Evolutionary conservation across 805 yeast genomes (phyloP), one percentile per base, ranked within the genome.

Genomic region (Kodamaea lidongshanica): DNA sequence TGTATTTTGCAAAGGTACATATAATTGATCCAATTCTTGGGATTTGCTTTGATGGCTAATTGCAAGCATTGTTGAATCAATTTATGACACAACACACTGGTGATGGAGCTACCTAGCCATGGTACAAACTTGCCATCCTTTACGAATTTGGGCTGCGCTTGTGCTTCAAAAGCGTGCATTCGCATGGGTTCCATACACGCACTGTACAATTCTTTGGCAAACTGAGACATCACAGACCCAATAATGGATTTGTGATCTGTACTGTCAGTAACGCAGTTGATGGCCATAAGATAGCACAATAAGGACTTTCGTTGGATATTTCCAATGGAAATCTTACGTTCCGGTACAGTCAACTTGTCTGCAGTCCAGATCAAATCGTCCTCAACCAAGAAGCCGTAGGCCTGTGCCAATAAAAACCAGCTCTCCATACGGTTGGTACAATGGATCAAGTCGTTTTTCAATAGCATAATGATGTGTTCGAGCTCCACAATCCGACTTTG

Each of bases 351-450:
- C 20, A 86, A 56, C 45, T 82, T 82, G 44, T 88, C 96, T 0
- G 95, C 77, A 1, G 89, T 82, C 94, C 95, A 86, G n/a, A 84
- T 75, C 33, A 92, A 56, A 40, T 85, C 95, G 51, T 87, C 95
- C 41, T 89, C 96, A 0, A 81, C 94, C 23, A 83, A 58, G 34
- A 65, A 77, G 0, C 87, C 78, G 42, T 70, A 87, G 0, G 89
- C 77, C 46, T 79, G 86, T 0, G 94, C 95, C 9, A 92, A 51
- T 1, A 85, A 65, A 23, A 76, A 61, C 99, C 99, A 92, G 6
- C 84, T 75, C 53, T 92, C 98, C 27, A 79, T 66, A 17, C 96
- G 60, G 22, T 70, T 58, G 2, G 81, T 68, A 4, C 81, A 76
- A 43, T 77, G 77, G 1, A 77, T 45, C 11, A 92, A 53, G 50